Base-by-base conservation (phyloP, 2,329 filamentous ascomycete species). In the Talaromyces pinophilus region DNA sequence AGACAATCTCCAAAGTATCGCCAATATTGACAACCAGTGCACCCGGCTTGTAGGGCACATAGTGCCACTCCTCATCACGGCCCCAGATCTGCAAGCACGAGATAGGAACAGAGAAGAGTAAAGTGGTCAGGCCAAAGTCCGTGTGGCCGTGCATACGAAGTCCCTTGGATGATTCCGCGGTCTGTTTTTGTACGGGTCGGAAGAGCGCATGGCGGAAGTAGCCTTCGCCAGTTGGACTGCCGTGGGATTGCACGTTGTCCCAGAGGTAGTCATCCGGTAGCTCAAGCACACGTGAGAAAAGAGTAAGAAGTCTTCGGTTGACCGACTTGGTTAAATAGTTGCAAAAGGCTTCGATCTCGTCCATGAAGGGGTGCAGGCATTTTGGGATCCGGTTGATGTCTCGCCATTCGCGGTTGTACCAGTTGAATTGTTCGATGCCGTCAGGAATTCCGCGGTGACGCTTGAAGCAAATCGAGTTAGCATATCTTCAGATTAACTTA, bases 401-500 rank as follows among this genome's bases (percentile, higher is more conserved):
- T 67, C 80, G 73, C 78, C 80, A 84, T 57, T 85, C 82, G 0
- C 72, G 72, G 28, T 76, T 79, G 74, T 85, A 85, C 79, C 80
- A 85, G 73, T 85, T 85, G 73, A 85, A 85, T 67, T 85, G 83
- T 68, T 85, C 83, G 63, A 85, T 85, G 2, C 82, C 83, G 69
- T 85, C 83, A 17, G 77, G 71, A 13, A 76, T 70, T 1, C 80
- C 82, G 1, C 76, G 78, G 46, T 80, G 72, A 55, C 82, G 80
- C 78, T 81, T 63, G 44, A 30, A 69, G 11, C 13, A 22, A 48
- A 30, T 17, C 4, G 4, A 19, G 11, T 59, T 11, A 59, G 35
- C 8, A 38, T 38, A 5, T 11, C 59, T 64, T 65, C 72, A 77
- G 8, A 25, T 25, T 22, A 25, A 3, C n/a, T 5, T 13, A 13